phyloP scores from a whole-genome alignment of 768 basidiomycete species.

The Leccinum imitatum region DNA sequence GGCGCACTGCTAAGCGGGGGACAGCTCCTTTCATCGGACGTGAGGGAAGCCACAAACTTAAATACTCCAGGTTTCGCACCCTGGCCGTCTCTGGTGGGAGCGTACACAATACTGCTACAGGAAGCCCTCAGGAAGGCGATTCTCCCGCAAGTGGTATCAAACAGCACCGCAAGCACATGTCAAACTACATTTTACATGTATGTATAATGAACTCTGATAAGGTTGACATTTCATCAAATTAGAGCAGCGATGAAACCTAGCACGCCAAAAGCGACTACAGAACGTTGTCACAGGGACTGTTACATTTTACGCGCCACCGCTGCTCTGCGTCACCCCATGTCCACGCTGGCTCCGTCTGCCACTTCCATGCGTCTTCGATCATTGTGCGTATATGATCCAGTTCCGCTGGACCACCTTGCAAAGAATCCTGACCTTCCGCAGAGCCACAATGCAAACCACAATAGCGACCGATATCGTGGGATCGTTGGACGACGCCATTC shows the following conservation, averaged over 20 bases:
- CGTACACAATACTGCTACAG: no score
- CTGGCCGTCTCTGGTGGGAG: no score
- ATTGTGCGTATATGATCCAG: background rate
- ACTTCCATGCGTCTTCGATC: background rate
- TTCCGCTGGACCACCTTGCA: background rate
- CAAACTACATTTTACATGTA: background rate
- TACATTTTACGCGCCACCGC: background rate
- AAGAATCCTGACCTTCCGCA: background rate
- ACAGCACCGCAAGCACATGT: no score
- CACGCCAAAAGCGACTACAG: background rate
- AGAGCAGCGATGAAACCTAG: background rate
- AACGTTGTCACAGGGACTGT: background rate
- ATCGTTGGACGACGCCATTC: conserved; percentile 20
- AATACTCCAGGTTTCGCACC: no score
- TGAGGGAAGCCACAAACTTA: no score
- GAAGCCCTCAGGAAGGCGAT: no score
- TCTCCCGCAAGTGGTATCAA: no score
- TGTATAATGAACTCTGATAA: background rate
- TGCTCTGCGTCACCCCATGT: background rate
- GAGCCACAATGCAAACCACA: conserved; percentile 7
- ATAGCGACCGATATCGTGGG: conserved; percentile 22
- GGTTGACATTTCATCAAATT: background rate
- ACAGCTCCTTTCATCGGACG: no score
- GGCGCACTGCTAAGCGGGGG: no score
- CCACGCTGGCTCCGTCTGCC: background rate